Base-by-base conservation (phyloP, 495 filamentous ascomycete species). In the Penicillium manginii region DNA sequence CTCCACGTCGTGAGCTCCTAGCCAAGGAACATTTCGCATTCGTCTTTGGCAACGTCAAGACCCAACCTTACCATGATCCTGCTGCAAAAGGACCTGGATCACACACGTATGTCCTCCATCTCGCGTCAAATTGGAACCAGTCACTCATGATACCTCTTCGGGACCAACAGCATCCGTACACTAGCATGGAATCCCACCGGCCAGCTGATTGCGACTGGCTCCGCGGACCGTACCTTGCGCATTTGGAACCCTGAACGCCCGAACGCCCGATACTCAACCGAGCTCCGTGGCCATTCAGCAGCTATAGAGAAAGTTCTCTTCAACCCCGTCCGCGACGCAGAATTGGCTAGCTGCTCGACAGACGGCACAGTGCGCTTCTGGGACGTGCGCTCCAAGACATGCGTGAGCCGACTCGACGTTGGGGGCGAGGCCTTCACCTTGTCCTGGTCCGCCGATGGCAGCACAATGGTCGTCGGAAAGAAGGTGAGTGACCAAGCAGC, bases 221-320 rank as follows among this genome's bases (percentile, higher is more conserved):
- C 91, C 21, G 80, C 84, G 9, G 90, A 96, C 69, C 87, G 88
- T 52, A 91, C 91, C 12, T 72, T 98, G 26, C 87, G 92, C 48
- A 91, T 96, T 59, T 91, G 92, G 92, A 96, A 96, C 68, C 92
- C 91, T 0, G 93, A 97, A 57, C 89, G 91, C 64, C 83, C 88
- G 21, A 84, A 89, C 68, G 85, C 89, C 31, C 86, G 85, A 62
- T 87, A 93, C 68, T 90, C 89, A 11, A 97, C 92, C 1, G 92
- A 96, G 61, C 82, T 97, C 56, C 88, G 88, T 52, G 93, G 92
- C 6, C 91, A 96, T 70, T 73, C 82, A 2, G 86, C 84, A 10
- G 80, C 78, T 8, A 88, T 97, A 17, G 93, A 97, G 72, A 89
- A 91, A 59, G 88, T 97, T 2, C 84, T 89, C 4, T 98, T 96